A percentile compares a stretch with the other conserved stretches of the same genome.
Evolutionary conservation across 2,329 filamentous ascomycete genomes (phyloP).

Genomic region (Ophiostoma piceae): DNA sequence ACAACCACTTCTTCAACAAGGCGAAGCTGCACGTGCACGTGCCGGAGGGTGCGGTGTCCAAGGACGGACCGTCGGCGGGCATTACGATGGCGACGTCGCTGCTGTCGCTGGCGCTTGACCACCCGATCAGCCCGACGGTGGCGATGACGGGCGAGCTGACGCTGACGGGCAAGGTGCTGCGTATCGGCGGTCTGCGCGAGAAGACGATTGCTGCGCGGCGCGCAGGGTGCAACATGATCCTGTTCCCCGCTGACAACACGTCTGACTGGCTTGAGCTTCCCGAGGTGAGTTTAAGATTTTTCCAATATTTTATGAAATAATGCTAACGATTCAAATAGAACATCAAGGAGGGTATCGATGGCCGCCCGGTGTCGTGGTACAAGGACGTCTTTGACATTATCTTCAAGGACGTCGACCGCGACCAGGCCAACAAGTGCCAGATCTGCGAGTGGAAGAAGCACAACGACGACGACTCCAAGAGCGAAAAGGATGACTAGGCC

Average conservation of each 20-base stretch:
- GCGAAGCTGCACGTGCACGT: conserved; percentile 94
- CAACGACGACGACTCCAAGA: conserved; percentile 43
- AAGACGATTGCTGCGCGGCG: conserved; percentile 94
- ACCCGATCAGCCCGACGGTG: conserved; percentile 73
- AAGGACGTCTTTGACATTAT: conserved; percentile 86
- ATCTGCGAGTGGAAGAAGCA: conserved; percentile 50
- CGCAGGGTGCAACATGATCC: conserved; percentile 85
- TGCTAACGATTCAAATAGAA: conserved; percentile 55
- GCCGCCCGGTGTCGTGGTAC: conserved; percentile 90
- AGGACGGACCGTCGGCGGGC: conserved; percentile 88
- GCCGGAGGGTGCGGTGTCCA: conserved; percentile 90
- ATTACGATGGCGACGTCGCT: conserved; percentile 98
- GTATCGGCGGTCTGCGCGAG: conserved; percentile 89
- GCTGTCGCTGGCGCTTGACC: conserved; percentile 76
- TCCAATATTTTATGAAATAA: no score
- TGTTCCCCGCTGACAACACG: conserved; percentile 93
- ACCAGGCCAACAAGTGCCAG: conserved; percentile 70
- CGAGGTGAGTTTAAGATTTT: conserved; percentile 60
- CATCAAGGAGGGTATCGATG: conserved; percentile 93
- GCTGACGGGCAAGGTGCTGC: conserved; percentile 89
- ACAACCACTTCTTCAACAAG: conserved; percentile 94
- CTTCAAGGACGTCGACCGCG: conserved; percentile 73
- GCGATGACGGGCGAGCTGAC: conserved; percentile 98
- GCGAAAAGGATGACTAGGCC: conserved; percentile 40
- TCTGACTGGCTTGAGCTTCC: conserved; percentile 97